phyloP scores from a whole-genome alignment of 225 moss, liverwort and hornwort species.

The Pseudoscleropodium purum region DNA sequence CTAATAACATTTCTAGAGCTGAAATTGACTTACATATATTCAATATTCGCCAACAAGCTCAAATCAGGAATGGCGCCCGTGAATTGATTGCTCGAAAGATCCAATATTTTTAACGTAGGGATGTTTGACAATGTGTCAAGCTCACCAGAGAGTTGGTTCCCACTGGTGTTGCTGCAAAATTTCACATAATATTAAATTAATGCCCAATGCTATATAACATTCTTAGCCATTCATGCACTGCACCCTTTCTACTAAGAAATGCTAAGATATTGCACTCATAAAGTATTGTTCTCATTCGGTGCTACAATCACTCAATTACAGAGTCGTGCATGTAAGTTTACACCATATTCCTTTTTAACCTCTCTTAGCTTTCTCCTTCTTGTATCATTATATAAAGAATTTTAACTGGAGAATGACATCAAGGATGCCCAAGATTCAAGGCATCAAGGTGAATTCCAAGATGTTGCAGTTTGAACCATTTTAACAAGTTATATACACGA shows the following conservation, averaged over 20 bases:
- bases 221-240: not conserved
- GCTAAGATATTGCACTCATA: not conserved
- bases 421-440: not conserved
- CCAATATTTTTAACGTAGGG: slow-evolving; percentile 11
- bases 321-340: not conserved
- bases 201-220: not conserved
- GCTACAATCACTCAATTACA: not conserved
- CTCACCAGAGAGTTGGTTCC: slow-evolving; percentile 19
- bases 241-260: not conserved
- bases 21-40: slow-evolving; percentile 7
- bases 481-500: not conserved
- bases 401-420: not conserved
- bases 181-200: not conserved
- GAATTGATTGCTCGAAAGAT: slow-evolving; percentile 35
- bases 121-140: slow-evolving; percentile 4
- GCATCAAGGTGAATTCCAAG: not conserved
- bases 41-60: slow-evolving; percentile 12
- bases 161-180: slow-evolving; percentile 29
- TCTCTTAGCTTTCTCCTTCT: not conserved
- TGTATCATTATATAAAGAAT: not conserved
- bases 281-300: not conserved
- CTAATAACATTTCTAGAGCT: not conserved
- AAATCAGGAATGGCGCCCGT: slow-evolving; percentile 26
- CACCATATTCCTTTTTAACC: not conserved
- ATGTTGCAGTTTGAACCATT: not conserved